These are phyloP conservation scores for Inga oerstediana DNA, from an alignment of 306 rosid genomes.

Conservation along the genomic window DNA sequence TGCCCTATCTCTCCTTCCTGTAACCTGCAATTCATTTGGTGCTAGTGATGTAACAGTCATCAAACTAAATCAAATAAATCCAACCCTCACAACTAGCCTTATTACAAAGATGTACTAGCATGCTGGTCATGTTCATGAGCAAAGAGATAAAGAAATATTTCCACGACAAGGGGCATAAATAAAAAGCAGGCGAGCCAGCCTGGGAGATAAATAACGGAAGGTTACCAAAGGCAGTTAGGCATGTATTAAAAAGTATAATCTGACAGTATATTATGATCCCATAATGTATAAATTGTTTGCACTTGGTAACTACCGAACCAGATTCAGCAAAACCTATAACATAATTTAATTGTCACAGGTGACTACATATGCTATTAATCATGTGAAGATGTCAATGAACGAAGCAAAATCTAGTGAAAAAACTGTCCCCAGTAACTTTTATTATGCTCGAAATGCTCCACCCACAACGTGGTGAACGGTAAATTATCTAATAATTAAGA, in stretches of 20 bases:
- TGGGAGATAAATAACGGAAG: background rate
- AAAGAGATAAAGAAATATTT: background rate
- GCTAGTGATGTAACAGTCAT: constrained; percentile 22
- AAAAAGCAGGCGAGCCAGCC: background rate
- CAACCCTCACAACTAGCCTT: background rate
- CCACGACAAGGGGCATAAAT: background rate
- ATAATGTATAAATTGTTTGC: background rate
- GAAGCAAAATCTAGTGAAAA: background rate
- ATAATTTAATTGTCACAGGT: background rate
- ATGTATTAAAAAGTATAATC: background rate
- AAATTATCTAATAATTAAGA: constrained; percentile 13
- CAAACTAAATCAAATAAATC: constrained; percentile 2
- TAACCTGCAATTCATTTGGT: constrained; percentile 63
- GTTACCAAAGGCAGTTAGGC: background rate
- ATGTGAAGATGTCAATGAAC: background rate
- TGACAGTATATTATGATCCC: background rate
- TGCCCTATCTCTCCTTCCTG: constrained; percentile 98
- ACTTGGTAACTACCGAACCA: background rate
- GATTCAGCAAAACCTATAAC: background rate
- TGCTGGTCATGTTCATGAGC: background rate
- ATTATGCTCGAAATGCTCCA: constrained; percentile 7
- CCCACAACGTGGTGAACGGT: background rate
- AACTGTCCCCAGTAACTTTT: background rate
- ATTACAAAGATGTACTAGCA: background rate
- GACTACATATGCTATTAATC: background rate